Conservation (phyloP, 2,329 filamentous ascomycete species). For the Alternaria dauci region DNA sequence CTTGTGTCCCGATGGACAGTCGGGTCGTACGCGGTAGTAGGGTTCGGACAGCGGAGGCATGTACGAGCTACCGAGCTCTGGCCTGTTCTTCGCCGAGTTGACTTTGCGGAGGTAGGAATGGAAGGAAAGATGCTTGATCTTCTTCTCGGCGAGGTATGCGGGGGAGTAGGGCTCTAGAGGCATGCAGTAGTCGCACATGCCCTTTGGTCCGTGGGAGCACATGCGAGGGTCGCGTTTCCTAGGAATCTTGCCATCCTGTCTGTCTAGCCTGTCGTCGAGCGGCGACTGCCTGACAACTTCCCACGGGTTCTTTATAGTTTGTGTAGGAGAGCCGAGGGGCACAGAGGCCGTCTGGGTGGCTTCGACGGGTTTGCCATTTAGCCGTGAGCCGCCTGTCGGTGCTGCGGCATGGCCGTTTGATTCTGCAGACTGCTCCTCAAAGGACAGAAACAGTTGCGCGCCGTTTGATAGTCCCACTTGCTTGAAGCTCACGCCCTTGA, state of each 20-base stretch:
- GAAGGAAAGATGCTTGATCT: slow-evolving; percentile 98
- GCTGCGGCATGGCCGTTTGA: slow-evolving; percentile 59
- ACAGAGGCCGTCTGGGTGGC: slow-evolving; percentile 73
- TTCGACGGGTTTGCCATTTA: slow-evolving; percentile 80
- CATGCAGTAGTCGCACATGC: slow-evolving; percentile 99
- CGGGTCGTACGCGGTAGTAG: slow-evolving; percentile 84
- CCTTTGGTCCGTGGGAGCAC: slow-evolving; percentile 95
- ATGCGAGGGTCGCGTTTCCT: slow-evolving; percentile 79
- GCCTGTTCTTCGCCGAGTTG: slow-evolving; percentile 95
- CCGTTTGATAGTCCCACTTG: slow-evolving; percentile 74
- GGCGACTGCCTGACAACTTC: slow-evolving; percentile 88
- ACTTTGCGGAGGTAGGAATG: slow-evolving; percentile 94
- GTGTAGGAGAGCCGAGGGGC: slow-evolving; percentile 62
- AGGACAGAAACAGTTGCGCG: slow-evolving; percentile 88
- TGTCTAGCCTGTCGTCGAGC: slow-evolving; percentile 87
- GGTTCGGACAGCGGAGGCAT: slow-evolving; percentile 95
- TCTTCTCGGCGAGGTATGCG: slow-evolving; percentile 90
- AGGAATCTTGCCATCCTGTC: slow-evolving; percentile 86
- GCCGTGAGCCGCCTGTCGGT: slow-evolving; percentile 62
- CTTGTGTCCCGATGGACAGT: slow-evolving; percentile 92
- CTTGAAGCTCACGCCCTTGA: slow-evolving; percentile 64
- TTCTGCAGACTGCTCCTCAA: slow-evolving; percentile 65
- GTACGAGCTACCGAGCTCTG: slow-evolving; percentile 90
- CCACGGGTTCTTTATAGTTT: slow-evolving; percentile 87
- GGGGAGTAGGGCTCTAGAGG: slow-evolving; percentile 91